Evolutionary conservation across 306 rosid genomes (phyloP).

Genomic region (Lotus japonicus): DNA sequence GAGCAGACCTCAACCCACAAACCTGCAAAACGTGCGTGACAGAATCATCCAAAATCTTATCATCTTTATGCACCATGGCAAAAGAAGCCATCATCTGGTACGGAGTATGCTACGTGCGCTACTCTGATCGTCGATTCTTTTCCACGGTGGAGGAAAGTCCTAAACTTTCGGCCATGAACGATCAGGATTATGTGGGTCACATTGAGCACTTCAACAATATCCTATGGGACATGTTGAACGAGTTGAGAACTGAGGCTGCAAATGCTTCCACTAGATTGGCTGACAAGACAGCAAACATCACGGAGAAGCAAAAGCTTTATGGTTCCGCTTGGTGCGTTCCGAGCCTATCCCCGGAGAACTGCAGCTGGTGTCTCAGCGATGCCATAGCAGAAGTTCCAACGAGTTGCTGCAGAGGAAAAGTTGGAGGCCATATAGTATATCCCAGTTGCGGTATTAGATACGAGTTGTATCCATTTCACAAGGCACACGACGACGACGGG

Average conservation of each 20-base stretch:
- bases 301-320: not conserved
- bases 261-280: not conserved
- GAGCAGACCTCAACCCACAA: not conserved
- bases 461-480: not conserved
- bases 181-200: conserved; percentile 24
- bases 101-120: conserved; percentile 35
- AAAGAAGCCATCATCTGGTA: conserved; percentile 42
- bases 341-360: not conserved
- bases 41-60: conserved; percentile 2
- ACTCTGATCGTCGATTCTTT: conserved; percentile 29
- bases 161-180: conserved; percentile 14
- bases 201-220: not conserved
- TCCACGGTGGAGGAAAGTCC: conserved; percentile 13
- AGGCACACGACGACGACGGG: no score
- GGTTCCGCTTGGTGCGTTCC: not conserved
- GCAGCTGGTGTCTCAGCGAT: conserved; percentile 12
- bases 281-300: not conserved
- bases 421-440: conserved; percentile 1
- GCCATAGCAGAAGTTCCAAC: conserved; percentile 14
- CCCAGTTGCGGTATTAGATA: conserved; percentile 12
- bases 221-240: not conserved
- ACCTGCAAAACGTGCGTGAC: conserved; percentile 34
- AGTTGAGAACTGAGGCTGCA: not conserved
- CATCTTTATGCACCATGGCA: conserved; percentile 8
- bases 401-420: conserved; percentile 8